Base-by-base conservation (phyloP, 106 monocot species). In the Allium cepa region DNA sequence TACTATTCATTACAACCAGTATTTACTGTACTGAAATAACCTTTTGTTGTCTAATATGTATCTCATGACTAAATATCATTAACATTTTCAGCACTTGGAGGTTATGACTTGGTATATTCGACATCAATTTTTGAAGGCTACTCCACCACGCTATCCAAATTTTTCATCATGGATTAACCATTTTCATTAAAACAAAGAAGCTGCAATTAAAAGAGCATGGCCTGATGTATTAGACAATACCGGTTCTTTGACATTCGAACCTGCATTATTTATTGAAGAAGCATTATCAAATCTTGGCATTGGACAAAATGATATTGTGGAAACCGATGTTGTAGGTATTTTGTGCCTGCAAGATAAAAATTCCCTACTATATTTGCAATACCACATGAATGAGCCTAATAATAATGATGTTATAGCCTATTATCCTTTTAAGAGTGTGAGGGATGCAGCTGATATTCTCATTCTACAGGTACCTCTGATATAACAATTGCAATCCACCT, bases 401-500 rank as follows among this genome's bases (percentile, higher is more conserved):
- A 60, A 9, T 36, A 69, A 68, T 52, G 57, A 50, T 7, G 49
- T 18, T 55, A 56, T 78, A 68, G 71, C 49, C 12, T 81, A 60
- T 8, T 90, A 96, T 73, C 91, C 91, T 49, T 96, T 96, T 80
- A 69, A 69, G 50, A 80, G 70, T 69, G 53, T 92, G 75, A 80
- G 80, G 49, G 72, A 71, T 63, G 96, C 92, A 63, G 64, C 81
- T 71, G 96, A 96, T 77, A 60, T 86, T 28, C 73, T 96, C 14
- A 92, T 96, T 82, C 69, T 96, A 17, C 88, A 71, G 96, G 96
- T 67, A 63, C 81, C 47, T 92, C 91, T 66, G 96, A 96, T 64
- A 88, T 79, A 74, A 79, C 86, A 57, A 71, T 96, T 80, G 92
- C 92, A 13, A 96, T 22, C 22, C 22, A 22, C 1, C 22, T 22